These are phyloP conservation scores for Stellera chamaejasme DNA, from an alignment of 345 rosid genomes.

Conservation along the genomic window DNA sequence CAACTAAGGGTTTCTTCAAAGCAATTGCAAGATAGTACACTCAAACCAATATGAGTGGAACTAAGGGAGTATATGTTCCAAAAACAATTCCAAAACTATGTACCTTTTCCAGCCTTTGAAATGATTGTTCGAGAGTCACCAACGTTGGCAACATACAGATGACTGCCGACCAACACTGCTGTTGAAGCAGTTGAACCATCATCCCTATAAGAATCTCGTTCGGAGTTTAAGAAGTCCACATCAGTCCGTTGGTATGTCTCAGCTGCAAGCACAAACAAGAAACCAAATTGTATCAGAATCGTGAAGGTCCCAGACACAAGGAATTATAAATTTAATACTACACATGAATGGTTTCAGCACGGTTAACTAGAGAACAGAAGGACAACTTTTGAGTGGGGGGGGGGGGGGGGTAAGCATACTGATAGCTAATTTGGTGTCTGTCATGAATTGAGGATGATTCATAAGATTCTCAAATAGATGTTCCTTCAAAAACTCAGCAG, in stretches of 20 bases:
- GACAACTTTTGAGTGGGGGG: conserved; percentile 1
- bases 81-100: no score
- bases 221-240: conserved; percentile 71
- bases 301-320: no score
- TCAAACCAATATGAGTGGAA: no score
- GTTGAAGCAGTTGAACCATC: conserved; percentile 99
- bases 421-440: conserved; percentile 73
- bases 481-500: conserved; percentile 89
- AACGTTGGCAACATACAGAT: conserved; percentile 95
- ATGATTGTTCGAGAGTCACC: conserved; percentile 96
- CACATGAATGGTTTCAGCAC: conserved; percentile 17
- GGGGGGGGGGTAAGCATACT: conserved; percentile 35
- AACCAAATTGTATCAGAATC: conserved; percentile 7
- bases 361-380: conserved; percentile 7
- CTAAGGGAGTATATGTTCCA: no score
- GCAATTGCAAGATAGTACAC: no score
- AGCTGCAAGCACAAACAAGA: conserved; percentile 36
- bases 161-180: conserved; percentile 83
- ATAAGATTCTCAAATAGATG: conserved; percentile 87
- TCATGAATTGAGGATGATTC: conserved; percentile 78
- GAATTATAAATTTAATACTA: conserved; percentile 6
- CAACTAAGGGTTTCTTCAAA: no score
- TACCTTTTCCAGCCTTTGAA: conserved; percentile 93
- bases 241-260: conserved; percentile 91
- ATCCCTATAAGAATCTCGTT: conserved; percentile 71